A percentile compares a stretch with the other conserved stretches of the same genome.
Evolutionary conservation across 2,329 filamentous ascomycete species (phyloP).

Genomic region (Cercospora sesami): DNA sequence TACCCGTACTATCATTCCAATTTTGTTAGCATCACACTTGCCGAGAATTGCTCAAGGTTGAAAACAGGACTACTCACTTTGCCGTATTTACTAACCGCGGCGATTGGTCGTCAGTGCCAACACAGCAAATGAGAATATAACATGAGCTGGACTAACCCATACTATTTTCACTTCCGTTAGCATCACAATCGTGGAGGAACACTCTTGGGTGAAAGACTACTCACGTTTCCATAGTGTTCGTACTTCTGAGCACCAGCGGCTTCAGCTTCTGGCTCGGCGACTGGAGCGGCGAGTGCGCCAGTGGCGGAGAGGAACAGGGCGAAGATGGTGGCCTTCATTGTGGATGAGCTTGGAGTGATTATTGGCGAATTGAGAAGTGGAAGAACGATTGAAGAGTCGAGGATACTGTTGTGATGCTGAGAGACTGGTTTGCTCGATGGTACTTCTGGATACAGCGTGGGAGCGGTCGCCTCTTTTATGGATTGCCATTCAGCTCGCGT

Average conservation of each 20-base stretch:
- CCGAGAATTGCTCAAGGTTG: not conserved
- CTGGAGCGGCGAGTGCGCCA: constrained; percentile 21
- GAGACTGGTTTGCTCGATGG: not conserved
- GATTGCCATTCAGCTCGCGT: not conserved
- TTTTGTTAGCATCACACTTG: not conserved
- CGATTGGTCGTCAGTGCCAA: not conserved
- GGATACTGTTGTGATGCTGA: not conserved
- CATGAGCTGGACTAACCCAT: not conserved
- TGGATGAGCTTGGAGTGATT: not conserved
- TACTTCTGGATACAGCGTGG: constrained; percentile 4
- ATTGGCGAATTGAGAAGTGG: not conserved
- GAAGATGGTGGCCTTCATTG: constrained; percentile 25
- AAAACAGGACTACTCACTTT: not conserved
- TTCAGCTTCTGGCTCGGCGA: constrained; percentile 15
- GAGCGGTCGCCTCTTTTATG: constrained; percentile 4
- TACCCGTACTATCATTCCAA: not conserved
- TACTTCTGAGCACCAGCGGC: constrained; percentile 9
- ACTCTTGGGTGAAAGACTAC: not conserved
- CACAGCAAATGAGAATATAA: not conserved
- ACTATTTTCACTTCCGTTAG: not conserved
- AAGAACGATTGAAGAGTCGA: not conserved
- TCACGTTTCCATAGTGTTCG: not conserved
- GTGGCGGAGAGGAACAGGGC: constrained; percentile 18
- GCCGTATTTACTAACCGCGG: not conserved
- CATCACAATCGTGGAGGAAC: not conserved